Conservation (phyloP, 2,329 filamentous ascomycete species). For the Incumbomyces delicatus region DNA sequence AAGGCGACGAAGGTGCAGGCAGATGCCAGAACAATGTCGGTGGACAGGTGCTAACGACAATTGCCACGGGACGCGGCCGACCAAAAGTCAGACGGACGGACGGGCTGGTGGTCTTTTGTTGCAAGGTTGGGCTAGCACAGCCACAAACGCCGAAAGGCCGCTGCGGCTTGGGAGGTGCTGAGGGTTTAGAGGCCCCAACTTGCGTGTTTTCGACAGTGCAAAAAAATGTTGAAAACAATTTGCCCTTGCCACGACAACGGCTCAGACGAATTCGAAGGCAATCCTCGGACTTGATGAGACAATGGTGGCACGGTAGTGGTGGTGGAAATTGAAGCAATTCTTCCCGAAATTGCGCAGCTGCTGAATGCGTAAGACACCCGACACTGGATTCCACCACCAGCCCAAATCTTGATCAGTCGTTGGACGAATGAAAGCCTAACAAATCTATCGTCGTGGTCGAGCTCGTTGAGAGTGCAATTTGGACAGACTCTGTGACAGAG, state of each 20-base stretch:
- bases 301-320: conserved; percentile 12
- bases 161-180: too few species aligned
- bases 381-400: neutral
- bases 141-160: too few species aligned
- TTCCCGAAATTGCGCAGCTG: conserved; percentile 16
- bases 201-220: too few species aligned
- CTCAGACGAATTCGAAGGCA: conserved; percentile 4
- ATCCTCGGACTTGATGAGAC: conserved; percentile 4
- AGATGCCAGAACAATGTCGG: too few species aligned
- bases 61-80: too few species aligned
- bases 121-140: too few species aligned
- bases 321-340: conserved; percentile 22
- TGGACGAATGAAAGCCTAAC: neutral
- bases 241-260: conserved; percentile 6
- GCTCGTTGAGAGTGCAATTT: neutral
- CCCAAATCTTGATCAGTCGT: neutral
- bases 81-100: too few species aligned
- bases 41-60: too few species aligned
- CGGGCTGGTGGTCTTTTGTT: too few species aligned
- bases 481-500: neutral
- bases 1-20: neutral
- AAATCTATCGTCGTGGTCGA: neutral
- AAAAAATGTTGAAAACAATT: neutral
- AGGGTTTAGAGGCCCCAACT: too few species aligned
- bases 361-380: neutral